These are phyloP conservation scores for Stylonectria norvegica DNA, from an alignment of 2,329 filamentous ascomycete genomes.

Conservation along the genomic window DNA sequence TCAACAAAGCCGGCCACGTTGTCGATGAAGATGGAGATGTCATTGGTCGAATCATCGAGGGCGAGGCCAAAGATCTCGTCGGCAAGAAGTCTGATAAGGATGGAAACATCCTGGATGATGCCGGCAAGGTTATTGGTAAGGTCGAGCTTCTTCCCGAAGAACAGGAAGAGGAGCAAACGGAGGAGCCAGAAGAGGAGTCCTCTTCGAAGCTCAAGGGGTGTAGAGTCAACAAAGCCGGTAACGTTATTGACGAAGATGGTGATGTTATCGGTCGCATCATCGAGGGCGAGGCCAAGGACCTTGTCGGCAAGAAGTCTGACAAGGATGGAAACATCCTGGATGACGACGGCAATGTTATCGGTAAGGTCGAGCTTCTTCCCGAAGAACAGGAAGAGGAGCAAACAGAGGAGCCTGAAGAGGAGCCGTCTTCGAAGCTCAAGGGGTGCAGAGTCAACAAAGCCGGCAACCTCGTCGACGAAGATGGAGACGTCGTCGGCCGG, in stretches of 20 bases:
- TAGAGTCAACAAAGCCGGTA: too few species aligned
- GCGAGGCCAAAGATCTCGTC: conserved; percentile 27
- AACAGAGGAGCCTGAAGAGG: conserved; percentile 12
- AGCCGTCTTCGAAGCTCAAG: conserved; percentile 48
- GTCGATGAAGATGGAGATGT: too few species aligned
- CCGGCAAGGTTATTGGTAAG: conserved; percentile 1
- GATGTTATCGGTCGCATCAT: too few species aligned
- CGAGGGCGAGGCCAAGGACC: conserved; percentile 33
- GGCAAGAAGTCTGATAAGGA: conserved; percentile 7
- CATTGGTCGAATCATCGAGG: too few species aligned
- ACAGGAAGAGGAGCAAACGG: conserved; percentile 4
- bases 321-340: conserved; percentile 56
- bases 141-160: conserved; percentile 10
- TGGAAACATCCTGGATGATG: conserved; percentile 26
- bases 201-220: conserved; percentile 47
- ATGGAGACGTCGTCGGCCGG: conserved; percentile 51
- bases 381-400: conserved; percentile 5
- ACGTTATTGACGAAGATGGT: too few species aligned
- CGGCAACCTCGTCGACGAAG: too few species aligned
- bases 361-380: too few species aligned
- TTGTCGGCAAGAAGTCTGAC: conserved; percentile 27
- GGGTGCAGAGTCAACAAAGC: conserved; percentile 55
- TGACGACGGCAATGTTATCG: conserved; percentile 46
- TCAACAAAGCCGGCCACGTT: too few species aligned
- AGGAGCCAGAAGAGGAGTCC: conserved; percentile 33